Percentiles rank a stretch among this genome's conserved stretches.
Evolutionary conservation across 1,284 basidiomycete genomes (phyloP).

Genomic region (Limonomyces culmigenus): DNA sequence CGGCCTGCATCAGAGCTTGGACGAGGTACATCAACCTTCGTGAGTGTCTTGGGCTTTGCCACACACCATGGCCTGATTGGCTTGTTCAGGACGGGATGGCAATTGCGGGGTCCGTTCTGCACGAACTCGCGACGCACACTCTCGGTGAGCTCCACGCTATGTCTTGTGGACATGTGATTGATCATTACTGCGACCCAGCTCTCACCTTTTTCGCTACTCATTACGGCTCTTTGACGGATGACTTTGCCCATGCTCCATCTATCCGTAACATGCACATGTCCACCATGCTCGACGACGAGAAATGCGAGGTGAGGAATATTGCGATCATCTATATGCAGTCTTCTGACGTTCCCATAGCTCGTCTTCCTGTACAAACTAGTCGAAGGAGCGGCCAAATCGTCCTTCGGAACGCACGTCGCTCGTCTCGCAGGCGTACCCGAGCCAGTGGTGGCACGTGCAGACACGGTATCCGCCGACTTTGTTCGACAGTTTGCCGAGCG

Average conservation of each 20-base stretch:
- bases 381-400: constrained; percentile 76
- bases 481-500: constrained; percentile 72
- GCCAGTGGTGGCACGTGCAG: constrained; percentile 74
- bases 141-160: too few species aligned
- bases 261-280: constrained; percentile 91
- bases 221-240: constrained; percentile 76
- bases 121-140: constrained; percentile 82
- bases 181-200: too few species aligned
- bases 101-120: constrained; percentile 88
- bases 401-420: constrained; percentile 88
- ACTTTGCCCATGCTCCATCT: constrained; percentile 82
- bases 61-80: neutral
- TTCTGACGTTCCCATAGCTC: constrained; percentile 27
- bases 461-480: constrained; percentile 76
- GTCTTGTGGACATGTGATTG: too few species aligned
- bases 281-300: constrained; percentile 80
- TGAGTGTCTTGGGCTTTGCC: constrained; percentile 21
- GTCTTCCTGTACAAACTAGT: constrained; percentile 91
- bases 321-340: neutral
- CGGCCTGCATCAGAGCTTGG: constrained; percentile 52
- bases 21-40: constrained; percentile 73
- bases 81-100: constrained; percentile 78
- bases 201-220: constrained; percentile 80
- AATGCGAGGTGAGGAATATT: constrained; percentile 49
- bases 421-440: constrained; percentile 71